phyloP scores from a whole-genome alignment of 2,329 filamentous ascomycete species.

The Beauveria sp. region DNA sequence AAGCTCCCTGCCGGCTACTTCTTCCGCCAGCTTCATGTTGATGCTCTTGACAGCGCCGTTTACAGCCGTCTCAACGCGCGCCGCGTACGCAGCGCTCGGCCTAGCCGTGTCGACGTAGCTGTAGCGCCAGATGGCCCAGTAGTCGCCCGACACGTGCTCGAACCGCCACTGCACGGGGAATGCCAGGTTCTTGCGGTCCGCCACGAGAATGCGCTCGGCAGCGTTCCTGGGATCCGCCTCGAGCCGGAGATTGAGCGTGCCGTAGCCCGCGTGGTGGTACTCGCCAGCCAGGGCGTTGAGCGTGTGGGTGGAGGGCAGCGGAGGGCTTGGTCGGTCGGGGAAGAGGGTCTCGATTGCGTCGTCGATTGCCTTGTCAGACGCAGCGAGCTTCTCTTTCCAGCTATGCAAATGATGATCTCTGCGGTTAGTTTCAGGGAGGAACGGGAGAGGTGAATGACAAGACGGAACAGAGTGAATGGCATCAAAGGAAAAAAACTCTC shows the following conservation, averaged over 20 bases:
- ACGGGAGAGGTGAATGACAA: no score
- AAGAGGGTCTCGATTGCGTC: conserved; percentile 29
- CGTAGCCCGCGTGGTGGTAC: conserved; percentile 38
- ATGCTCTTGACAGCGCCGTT: neutral
- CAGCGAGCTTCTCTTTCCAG: neutral
- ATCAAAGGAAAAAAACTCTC: conserved; percentile 14
- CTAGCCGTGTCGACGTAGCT: neutral
- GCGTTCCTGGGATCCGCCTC: conserved; percentile 12
- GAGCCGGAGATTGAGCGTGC: conserved; percentile 16
- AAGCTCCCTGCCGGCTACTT: neutral
- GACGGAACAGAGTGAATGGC: neutral
- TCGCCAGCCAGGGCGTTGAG: conserved; percentile 29
- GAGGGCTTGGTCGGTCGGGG: conserved; percentile 27
- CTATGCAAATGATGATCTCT: neutral
- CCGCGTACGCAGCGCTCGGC: neutral
- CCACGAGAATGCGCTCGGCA: conserved; percentile 17
- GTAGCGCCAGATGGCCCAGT: conserved; percentile 20
- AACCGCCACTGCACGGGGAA: conserved; percentile 18
- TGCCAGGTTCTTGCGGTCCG: conserved; percentile 17
- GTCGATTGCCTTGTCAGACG: conserved; percentile 17
- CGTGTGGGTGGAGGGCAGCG: conserved; percentile 27
- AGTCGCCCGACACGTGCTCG: conserved; percentile 21
- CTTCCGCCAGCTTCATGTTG: neutral
- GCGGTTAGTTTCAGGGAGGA: neutral
- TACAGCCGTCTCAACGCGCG: neutral